Evolutionary conservation across 2,329 filamentous ascomycete genomes (phyloP).

Genomic region (Pseudocercospora macadamiae): DNA sequence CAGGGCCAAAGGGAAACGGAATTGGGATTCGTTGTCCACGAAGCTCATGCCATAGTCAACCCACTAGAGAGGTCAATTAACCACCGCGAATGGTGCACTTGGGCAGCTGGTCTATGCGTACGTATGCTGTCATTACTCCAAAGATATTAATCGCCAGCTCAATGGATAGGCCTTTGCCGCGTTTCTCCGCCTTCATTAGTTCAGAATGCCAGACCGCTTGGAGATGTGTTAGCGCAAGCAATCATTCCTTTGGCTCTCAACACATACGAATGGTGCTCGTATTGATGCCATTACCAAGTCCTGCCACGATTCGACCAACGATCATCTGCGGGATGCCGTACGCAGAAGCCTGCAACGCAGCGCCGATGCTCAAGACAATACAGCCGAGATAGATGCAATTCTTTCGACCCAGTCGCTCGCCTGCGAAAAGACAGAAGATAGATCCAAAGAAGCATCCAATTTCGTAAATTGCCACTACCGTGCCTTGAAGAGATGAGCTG

Average conservation of each 20-base stretch:
- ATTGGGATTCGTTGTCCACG: conserved; percentile 40
- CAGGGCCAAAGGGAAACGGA: conserved; percentile 47
- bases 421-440: conserved; percentile 49
- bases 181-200: conserved; percentile 45
- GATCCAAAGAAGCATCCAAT: conserved; percentile 63
- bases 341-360: conserved; percentile 49
- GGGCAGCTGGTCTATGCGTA: too few relatives aligned
- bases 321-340: conserved; percentile 46
- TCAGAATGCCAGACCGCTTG: conserved; percentile 49
- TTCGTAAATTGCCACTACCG: conserved; percentile 61
- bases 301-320: conserved; percentile 14
- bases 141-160: conserved; percentile 42
- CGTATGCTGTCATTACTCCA: conserved; percentile 21
- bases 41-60: conserved; percentile 43
- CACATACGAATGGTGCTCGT: conserved; percentile 18
- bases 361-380: conserved; percentile 52
- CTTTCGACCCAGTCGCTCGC: conserved; percentile 52
- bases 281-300: conserved; percentile 17
- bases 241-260: neutral
- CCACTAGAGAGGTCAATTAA: too few relatives aligned
- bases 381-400: conserved; percentile 52
- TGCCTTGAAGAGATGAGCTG: conserved; percentile 24
- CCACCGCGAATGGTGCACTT: too few relatives aligned
- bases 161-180: conserved; percentile 41
- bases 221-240: neutral